A percentile compares a stretch with the other conserved stretches of the same genome.
phyloP scores from a whole-genome alignment of 306 rosid species.

The Quercus berberidifolia region DNA sequence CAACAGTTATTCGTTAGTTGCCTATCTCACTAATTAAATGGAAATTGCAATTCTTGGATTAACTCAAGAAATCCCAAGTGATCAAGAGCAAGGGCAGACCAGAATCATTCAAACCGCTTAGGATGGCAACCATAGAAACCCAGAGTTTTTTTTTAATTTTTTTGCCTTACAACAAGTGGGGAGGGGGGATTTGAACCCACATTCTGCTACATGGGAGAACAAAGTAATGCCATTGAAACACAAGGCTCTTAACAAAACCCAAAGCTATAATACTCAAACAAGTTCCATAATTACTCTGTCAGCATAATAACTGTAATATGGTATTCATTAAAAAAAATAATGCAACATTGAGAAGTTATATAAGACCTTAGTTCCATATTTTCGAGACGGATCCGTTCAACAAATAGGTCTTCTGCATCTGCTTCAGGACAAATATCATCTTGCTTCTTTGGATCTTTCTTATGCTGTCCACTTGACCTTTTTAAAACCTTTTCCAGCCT shows the following conservation, averaged over 20 bases:
- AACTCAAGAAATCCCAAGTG: not conserved
- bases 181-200: no score
- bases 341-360: not conserved
- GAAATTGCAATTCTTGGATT: not conserved
- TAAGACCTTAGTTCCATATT: slow-evolving; percentile 76
- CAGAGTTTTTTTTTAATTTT: not conserved
- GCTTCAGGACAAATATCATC: slow-evolving; percentile 40
- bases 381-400: slow-evolving; percentile 86
- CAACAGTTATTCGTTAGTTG: not conserved
- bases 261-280: not conserved
- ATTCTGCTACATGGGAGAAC: no score
- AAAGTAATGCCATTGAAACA: no score
- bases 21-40: not conserved
- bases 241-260: not conserved
- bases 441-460: slow-evolving; percentile 49
- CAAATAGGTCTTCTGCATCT: slow-evolving; percentile 44
- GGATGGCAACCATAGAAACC: not conserved
- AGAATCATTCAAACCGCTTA: slow-evolving; percentile 14
- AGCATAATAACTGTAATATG: not conserved
- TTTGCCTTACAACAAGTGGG: no score
- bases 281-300: not conserved
- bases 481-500: slow-evolving; percentile 69
- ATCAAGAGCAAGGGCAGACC: slow-evolving; percentile 7
- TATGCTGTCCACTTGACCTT: slow-evolving; percentile 35
- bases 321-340: no score